A percentile compares a stretch with the other conserved stretches of the same genome.
These are phyloP conservation scores for Macadamia integrifolia DNA, from an alignment of 164 flowering plant genomes.

Conservation along the genomic window DNA sequence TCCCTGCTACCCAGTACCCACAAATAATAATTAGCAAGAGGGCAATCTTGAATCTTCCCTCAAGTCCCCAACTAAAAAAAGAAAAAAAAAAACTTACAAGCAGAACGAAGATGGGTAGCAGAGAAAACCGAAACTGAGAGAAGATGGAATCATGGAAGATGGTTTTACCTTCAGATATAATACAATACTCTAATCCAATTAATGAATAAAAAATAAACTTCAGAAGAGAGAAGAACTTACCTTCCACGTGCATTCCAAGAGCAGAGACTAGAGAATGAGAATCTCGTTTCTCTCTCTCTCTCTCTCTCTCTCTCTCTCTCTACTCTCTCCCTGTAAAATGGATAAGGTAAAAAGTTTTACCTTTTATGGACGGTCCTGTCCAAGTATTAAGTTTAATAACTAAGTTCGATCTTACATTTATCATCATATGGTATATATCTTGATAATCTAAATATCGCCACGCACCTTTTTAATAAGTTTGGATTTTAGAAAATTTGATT, in stretches of 20 bases:
- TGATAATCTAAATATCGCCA: too few relatives aligned
- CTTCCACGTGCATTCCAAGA: conserved; percentile 58
- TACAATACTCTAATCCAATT: conserved; percentile 9
- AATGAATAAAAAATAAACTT: conserved; percentile 12
- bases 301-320: conserved; percentile 17
- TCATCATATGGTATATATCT: too few relatives aligned
- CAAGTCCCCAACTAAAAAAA: not conserved
- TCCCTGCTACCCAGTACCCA: not conserved
- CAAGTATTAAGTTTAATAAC: too few relatives aligned
- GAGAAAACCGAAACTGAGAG: conserved; percentile 24
- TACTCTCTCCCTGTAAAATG: conserved; percentile 1
- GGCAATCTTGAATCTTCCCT: too few relatives aligned
- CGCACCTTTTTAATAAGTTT: too few relatives aligned
- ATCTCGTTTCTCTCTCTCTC: conserved; percentile 5
- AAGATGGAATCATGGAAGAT: conserved; percentile 25
- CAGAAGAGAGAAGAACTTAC: conserved; percentile 33
- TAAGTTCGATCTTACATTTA: too few relatives aligned
- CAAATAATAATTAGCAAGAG: too few relatives aligned
- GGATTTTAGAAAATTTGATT: too few relatives aligned
- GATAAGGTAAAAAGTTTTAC: too few relatives aligned
- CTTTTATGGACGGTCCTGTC: too few relatives aligned
- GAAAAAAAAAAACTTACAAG: not conserved
- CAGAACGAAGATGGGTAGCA: conserved; percentile 16
- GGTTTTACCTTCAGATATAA: conserved; percentile 20
- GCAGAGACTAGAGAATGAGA: conserved; percentile 9